phyloP scores from a whole-genome alignment of 257 asterid genomes.

The Perilla frutescens region DNA sequence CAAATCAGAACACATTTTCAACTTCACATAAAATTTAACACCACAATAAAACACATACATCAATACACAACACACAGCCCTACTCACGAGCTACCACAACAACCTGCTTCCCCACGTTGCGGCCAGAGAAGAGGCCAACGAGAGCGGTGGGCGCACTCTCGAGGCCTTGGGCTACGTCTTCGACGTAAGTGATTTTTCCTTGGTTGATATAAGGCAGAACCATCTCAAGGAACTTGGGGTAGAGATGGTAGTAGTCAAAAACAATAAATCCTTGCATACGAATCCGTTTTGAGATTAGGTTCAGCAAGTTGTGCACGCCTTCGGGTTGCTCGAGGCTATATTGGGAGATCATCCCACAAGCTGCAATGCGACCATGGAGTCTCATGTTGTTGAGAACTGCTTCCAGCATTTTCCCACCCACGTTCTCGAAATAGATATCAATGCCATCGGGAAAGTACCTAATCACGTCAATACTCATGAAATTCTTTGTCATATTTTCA shows the following conservation, averaged over 20 bases:
- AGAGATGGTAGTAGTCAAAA: constrained; percentile 35
- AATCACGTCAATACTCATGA: background rate
- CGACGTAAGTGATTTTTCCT: constrained; percentile 49
- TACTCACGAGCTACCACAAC: constrained; percentile 45
- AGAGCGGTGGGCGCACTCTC: constrained; percentile 56
- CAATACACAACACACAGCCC: background rate
- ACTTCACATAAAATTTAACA: no score
- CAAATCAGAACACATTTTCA: no score
- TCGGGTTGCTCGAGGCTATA: constrained; percentile 50
- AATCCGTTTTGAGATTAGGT: constrained; percentile 33
- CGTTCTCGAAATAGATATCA: constrained; percentile 61
- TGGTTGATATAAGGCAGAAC: constrained; percentile 42
- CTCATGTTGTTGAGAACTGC: constrained; percentile 60
- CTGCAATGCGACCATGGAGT: constrained; percentile 49
- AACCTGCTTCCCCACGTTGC: constrained; percentile 55
- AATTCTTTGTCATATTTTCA: no score
- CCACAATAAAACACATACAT: background rate
- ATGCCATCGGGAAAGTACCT: constrained; percentile 61
- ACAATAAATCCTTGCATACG: constrained; percentile 50
- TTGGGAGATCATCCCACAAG: constrained; percentile 66
- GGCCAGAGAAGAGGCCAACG: constrained; percentile 52
- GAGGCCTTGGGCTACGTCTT: constrained; percentile 53
- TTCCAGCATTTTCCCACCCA: constrained; percentile 63
- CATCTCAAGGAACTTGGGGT: constrained; percentile 43
- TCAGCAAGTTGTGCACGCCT: constrained; percentile 43